Conservation (phyloP, 2,329 filamentous ascomycete species). For the Colletotrichum sp. region DNA sequence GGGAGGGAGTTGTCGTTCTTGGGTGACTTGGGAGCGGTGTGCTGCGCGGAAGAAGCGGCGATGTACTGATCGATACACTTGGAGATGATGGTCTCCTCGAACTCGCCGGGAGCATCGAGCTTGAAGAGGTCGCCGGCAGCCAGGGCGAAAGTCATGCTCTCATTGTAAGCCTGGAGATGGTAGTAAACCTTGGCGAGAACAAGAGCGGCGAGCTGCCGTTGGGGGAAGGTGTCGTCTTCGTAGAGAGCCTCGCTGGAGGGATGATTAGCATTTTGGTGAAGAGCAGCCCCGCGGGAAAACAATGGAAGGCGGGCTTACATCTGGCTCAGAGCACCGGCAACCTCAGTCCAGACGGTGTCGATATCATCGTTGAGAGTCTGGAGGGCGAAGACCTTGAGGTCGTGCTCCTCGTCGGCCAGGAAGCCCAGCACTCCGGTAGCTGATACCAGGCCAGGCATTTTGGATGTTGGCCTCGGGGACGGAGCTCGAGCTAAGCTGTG, state of each 20-base stretch:
- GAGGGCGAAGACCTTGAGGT: constrained; percentile 93
- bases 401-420: constrained; percentile 90
- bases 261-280: constrained; percentile 13
- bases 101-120: constrained; percentile 88
- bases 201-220: constrained; percentile 91
- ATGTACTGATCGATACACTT: constrained; percentile 99
- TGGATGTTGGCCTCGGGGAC: constrained; percentile 24
- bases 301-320: constrained; percentile 65
- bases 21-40: constrained; percentile 49
- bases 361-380: constrained; percentile 96
- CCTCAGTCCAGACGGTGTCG: constrained; percentile 96
- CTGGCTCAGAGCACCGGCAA: constrained; percentile 88
- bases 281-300: background rate
- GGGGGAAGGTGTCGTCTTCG: constrained; percentile 93
- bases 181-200: constrained; percentile 99
- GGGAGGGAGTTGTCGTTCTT: constrained; percentile 55
- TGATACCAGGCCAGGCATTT: constrained; percentile 93
- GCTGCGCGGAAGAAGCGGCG: constrained; percentile 65
- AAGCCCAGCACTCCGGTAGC: constrained; percentile 95
- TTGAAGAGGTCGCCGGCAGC: constrained; percentile 95
- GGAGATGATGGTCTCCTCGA: constrained; percentile 98
- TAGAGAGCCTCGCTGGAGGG: constrained; percentile 85
- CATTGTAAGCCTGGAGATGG: constrained; percentile 97
- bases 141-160: constrained; percentile 98
- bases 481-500: constrained; percentile 10